phyloP scores from a whole-genome alignment of 805 yeast species.

The Suhomyces canberraensis region DNA sequence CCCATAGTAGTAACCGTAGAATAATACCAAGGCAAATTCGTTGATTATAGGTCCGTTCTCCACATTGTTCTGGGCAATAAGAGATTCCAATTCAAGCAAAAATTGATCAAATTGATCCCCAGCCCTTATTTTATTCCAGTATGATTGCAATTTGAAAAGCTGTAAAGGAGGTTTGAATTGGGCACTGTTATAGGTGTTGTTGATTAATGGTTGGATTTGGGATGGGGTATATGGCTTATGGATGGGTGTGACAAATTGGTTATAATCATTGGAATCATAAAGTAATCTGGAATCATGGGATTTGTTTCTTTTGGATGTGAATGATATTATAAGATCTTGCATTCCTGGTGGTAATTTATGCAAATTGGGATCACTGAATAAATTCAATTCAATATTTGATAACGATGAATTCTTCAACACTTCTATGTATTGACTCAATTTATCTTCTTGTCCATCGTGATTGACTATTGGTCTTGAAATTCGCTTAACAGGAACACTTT shows the following conservation, averaged over 20 bases:
- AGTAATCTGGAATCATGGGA: constrained; percentile 22
- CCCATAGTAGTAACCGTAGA: constrained; percentile 43
- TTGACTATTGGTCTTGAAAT: background rate
- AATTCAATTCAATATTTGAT: constrained; percentile 27
- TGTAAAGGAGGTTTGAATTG: constrained; percentile 33
- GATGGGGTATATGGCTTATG: constrained; percentile 35
- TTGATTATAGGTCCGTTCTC: constrained; percentile 24
- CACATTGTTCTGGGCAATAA: constrained; percentile 18
- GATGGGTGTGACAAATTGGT: constrained; percentile 26
- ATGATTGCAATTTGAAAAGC: constrained; percentile 32
- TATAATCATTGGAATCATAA: constrained; percentile 17
- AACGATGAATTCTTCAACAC: constrained; percentile 31
- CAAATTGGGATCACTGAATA: constrained; percentile 35
- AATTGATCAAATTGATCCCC: constrained; percentile 31
- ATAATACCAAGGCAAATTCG: constrained; percentile 38
- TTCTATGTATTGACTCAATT: constrained; percentile 15
- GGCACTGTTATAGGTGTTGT: background rate
- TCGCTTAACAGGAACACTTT: background rate
- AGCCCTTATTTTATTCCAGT: constrained; percentile 41
- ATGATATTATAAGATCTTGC: constrained; percentile 39
- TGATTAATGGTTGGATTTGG: constrained; percentile 11
- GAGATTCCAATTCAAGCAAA: constrained; percentile 25
- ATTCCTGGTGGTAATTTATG: constrained; percentile 40
- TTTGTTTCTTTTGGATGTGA: constrained; percentile 30
- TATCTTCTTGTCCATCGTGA: background rate